phyloP scores from a whole-genome alignment of 1,284 basidiomycete species.

The Cryptococcus sp. region DNA sequence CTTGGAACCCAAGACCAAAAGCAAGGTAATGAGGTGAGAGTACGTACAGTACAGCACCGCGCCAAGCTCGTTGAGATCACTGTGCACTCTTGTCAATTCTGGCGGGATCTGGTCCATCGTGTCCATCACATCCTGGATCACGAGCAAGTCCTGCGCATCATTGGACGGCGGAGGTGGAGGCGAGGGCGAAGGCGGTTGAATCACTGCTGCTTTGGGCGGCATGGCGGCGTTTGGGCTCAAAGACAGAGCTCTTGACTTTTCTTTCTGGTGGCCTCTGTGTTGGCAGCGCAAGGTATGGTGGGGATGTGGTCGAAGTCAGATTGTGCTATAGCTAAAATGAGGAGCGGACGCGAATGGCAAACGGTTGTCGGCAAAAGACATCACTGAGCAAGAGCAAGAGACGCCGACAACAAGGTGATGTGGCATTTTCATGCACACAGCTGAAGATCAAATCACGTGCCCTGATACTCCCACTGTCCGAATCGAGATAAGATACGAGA shows the following conservation, averaged over 20 bases:
- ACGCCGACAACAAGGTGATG: background rate
- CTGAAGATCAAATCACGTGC: no score
- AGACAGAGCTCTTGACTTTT: background rate
- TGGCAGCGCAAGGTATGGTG: no score
- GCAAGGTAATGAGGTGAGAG: background rate
- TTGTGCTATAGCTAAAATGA: background rate
- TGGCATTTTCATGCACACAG: no score
- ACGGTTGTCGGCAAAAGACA: background rate
- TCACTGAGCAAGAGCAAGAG: background rate
- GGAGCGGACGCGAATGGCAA: background rate
- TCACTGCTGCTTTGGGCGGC: conserved; percentile 40
- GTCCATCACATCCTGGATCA: conserved; percentile 79
- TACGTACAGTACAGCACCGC: conserved; percentile 78
- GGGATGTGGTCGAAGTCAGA: no score
- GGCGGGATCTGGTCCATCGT: conserved; percentile 90
- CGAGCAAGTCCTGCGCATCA: conserved; percentile 49
- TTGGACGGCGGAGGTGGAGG: conserved; percentile 60
- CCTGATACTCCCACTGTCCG: no score
- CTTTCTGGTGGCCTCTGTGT: background rate
- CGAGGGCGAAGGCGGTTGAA: conserved; percentile 49
- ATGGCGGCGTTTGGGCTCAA: conserved; percentile 14
- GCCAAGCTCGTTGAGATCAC: conserved; percentile 95
- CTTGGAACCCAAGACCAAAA: background rate
- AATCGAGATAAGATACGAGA: no score
- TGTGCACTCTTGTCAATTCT: conserved; percentile 91